Percentiles rank a stretch among this genome's conserved stretches.
Evolutionary conservation across 805 yeast genomes (phyloP).

Genomic region (Candida tallmaniae): DNA sequence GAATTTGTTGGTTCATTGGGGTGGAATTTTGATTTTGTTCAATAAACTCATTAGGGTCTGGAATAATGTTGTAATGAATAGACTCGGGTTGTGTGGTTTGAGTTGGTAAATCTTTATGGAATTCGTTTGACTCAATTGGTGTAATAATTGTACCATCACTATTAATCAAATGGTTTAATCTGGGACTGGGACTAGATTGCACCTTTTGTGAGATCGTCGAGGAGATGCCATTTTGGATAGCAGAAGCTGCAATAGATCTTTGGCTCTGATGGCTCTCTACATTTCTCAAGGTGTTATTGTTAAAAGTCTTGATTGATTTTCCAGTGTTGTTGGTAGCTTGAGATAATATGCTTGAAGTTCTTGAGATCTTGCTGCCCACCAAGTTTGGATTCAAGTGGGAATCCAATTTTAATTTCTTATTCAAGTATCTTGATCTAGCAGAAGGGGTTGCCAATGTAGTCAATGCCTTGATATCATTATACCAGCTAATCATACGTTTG

Average conservation of each 20-base stretch:
- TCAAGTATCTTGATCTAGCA: constrained; percentile 45
- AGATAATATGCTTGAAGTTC: constrained; percentile 11
- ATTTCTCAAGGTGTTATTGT: constrained; percentile 6
- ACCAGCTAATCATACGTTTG: constrained; percentile 81
- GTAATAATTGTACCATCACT: constrained; percentile 44
- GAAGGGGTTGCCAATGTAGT: constrained; percentile 60
- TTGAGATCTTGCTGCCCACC: constrained; percentile 8
- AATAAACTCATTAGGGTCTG: neutral
- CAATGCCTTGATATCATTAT: constrained; percentile 64
- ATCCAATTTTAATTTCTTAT: constrained; percentile 18
- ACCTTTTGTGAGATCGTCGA: constrained; percentile 35
- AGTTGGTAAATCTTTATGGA: constrained; percentile 1
- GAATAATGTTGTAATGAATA: neutral
- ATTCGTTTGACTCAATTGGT: constrained; percentile 28
- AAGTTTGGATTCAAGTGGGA: constrained; percentile 12
- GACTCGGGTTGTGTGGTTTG: constrained; percentile 1
- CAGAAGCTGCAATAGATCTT: constrained; percentile 1
- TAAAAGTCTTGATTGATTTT: neutral
- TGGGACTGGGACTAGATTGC: constrained; percentile 30
- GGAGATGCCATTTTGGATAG: constrained; percentile 23
- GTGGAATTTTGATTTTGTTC: neutral
- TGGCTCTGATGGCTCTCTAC: constrained; percentile 7
- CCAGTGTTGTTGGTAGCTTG: constrained; percentile 2
- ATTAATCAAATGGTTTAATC: constrained; percentile 37
- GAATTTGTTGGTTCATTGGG: constrained; percentile 1